Conservation (phyloP, 495 filamentous ascomycete species). For the Hypoxylon lienhwacheense region DNA sequence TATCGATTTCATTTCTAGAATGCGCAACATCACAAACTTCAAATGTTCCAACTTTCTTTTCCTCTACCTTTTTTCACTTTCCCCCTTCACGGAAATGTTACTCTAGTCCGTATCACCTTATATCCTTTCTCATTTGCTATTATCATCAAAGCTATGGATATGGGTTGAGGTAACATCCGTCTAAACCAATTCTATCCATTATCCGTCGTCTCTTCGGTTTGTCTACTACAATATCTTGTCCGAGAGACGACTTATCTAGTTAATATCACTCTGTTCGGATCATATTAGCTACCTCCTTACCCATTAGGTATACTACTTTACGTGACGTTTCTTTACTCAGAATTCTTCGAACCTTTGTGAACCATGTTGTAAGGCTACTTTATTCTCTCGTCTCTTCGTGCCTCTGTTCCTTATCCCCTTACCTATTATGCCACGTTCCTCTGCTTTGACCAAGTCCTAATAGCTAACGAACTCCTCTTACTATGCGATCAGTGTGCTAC, state of each 20-base stretch:
- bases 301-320: no score
- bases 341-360: background rate
- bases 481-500: slow-evolving; percentile 64
- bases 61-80: background rate
- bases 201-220: background rate
- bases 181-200: background rate
- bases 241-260: background rate
- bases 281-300: background rate
- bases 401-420: no score
- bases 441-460: slow-evolving; percentile 1
- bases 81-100: background rate
- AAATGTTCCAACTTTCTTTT: background rate
- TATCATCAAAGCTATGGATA: slow-evolving; percentile 6
- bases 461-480: slow-evolving; percentile 8
- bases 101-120: background rate
- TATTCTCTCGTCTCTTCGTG: background rate
- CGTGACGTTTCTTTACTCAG: no score
- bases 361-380: slow-evolving; percentile 38
- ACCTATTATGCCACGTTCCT: slow-evolving; percentile 6
- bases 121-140: background rate
- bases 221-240: background rate
- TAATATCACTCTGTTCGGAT: background rate
- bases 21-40: slow-evolving; percentile 14
- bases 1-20: slow-evolving; percentile 20
- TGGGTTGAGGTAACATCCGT: slow-evolving; percentile 16